Percentiles rank a stretch among this genome's conserved stretches.
phyloP scores from a whole-genome alignment of 768 basidiomycete genomes.

The Imleria badia region DNA sequence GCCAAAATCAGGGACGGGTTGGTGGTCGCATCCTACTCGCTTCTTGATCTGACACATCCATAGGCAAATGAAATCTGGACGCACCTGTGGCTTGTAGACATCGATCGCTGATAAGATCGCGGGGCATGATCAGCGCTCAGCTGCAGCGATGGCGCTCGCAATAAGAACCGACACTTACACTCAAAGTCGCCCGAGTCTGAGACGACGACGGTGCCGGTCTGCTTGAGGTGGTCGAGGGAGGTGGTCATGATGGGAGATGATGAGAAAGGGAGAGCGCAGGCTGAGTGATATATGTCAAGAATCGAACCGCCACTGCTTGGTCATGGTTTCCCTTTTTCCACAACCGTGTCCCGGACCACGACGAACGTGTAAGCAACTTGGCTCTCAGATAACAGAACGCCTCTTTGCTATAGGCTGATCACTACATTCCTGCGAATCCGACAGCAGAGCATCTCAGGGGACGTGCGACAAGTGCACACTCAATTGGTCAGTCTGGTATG shows the following conservation, averaged over 20 bases:
- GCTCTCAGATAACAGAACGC: too few relatives aligned
- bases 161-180: conserved; percentile 40
- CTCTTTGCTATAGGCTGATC: background rate
- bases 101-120: conserved; percentile 70
- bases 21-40: conserved; percentile 86
- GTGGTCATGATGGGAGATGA: conserved; percentile 62
- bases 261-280: conserved; percentile 2
- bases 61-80: conserved; percentile 18
- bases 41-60: conserved; percentile 8
- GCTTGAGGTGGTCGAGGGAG: conserved; percentile 82
- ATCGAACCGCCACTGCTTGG: conserved; percentile 21
- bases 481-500: background rate
- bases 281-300: conserved; percentile 17
- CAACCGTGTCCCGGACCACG: conserved; percentile 11
- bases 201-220: conserved; percentile 93
- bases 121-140: conserved; percentile 23
- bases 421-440: conserved; percentile 9
- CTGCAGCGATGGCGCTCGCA: conserved; percentile 18
- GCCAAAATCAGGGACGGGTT: conserved; percentile 96
- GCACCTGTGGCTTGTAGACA: conserved; percentile 91
- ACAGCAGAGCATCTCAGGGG: conserved; percentile 11
- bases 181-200: conserved; percentile 98
- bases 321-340: conserved; percentile 17
- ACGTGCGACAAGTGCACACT: conserved; percentile 5
- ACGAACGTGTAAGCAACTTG: background rate